Evolutionary conservation across 2,329 filamentous ascomycete genomes (phyloP), one percentile per base, ranked within the genome.

Genomic region (Lojkania enalia): DNA sequence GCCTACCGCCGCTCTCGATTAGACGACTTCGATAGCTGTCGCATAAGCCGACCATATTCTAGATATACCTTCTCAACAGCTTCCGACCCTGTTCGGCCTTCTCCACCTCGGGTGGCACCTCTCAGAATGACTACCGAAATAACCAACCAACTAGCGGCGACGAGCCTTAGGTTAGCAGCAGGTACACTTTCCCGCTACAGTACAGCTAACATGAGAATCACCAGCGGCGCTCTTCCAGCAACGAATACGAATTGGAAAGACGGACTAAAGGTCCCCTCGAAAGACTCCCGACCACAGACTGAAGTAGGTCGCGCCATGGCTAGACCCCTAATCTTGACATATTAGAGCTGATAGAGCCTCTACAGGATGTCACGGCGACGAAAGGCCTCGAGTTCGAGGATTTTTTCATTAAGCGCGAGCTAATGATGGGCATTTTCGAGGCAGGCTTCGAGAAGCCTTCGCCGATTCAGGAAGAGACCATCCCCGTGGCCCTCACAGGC

Each of bases 351-450:
- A 36, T 11, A 5, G 31, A 23, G 11, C 12, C 16, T 16, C 40
- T 23, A 45, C 52, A 95, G 88, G 94, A 99, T 87, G 95, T 99
- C 51, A 97, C 92, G 46, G 91, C 90, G 63, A 99, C 92, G 21
- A 97, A 96, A 76, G 94, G 94, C 49, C 80, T 99, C 51, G 94
- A 99, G 61, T 99, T 96, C 66, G 95, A 99, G 73, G 89, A 97
- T 58, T 96, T 99, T 70, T 88, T 87, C 57, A 86, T 99, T 61
- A 96, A 95, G 77, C 83, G 94, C 68, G 89, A 96, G 69, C 77
- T 99, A 50, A 83, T 99, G 76, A 99, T 97, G 92, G 94, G 94
- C 52, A 97, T 99, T 57, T 99, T 97, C 72, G 94, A 99, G 77
- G 94, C 94, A 58, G 94, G 94, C 53, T 99, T 96, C 72, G 94